Evolutionary conservation across 768 basidiomycete species (phyloP).

Genomic region (Tylopilus balloui): DNA sequence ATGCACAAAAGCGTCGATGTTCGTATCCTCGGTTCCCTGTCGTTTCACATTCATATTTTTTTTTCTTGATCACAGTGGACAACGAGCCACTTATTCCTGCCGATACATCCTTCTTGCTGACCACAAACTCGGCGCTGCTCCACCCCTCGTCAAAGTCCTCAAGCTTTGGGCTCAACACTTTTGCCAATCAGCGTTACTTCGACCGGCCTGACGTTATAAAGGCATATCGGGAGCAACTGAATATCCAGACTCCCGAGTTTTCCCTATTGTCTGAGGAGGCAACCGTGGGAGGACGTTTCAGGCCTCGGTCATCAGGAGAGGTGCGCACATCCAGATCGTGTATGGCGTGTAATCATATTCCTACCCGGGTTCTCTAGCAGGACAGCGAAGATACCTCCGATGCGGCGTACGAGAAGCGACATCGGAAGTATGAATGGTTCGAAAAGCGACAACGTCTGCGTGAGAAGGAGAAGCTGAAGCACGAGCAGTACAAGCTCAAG

Average conservation of each 20-base stretch:
- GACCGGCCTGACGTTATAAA: conserved; percentile 72
- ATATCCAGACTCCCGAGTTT: conserved; percentile 79
- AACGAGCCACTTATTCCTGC: conserved; percentile 68
- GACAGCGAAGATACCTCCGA: conserved; percentile 69
- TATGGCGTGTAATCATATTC: conserved; percentile 9
- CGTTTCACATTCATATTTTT: conserved; percentile 19
- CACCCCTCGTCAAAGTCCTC: conserved; percentile 37
- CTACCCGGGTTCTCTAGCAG: conserved; percentile 29
- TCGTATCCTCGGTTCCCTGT: conserved; percentile 29
- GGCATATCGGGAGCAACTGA: conserved; percentile 61
- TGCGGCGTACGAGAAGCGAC: conserved; percentile 73
- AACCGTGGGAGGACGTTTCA: conserved; percentile 61
- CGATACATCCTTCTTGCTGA: conserved; percentile 62
- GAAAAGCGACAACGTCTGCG: conserved; percentile 82
- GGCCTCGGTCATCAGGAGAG: conserved; percentile 65
- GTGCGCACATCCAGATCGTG: conserved; percentile 41
- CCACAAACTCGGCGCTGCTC: conserved; percentile 59
- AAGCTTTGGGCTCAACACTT: conserved; percentile 46
- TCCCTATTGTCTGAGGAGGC: conserved; percentile 43
- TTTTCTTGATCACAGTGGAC: conserved; percentile 45
- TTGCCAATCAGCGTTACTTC: conserved; percentile 69
- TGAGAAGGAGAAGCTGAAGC: conserved; percentile 88
- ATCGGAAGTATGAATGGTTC: conserved; percentile 81
- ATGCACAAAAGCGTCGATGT: conserved; percentile 76
- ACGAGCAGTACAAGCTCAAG: conserved; percentile 88